Base-by-base conservation (phyloP, 257 asterid species). In the Anisodus acutangulus region DNA sequence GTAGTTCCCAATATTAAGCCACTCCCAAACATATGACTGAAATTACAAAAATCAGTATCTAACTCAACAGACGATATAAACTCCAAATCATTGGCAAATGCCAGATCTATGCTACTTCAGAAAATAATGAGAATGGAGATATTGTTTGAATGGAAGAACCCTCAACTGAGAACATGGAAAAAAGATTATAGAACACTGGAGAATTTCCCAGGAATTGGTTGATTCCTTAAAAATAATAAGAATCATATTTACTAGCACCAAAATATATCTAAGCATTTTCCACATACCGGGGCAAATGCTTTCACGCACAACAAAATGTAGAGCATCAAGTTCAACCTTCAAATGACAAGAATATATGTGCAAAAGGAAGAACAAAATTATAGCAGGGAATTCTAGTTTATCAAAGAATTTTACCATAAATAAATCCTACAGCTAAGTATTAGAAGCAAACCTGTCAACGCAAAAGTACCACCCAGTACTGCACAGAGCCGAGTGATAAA, bases 401-500 rank as follows among this genome's bases (percentile, higher is more conserved):
- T 78, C 22, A 26, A 35, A 37, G 49, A 53, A 62, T 51, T 59
- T 58, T n/a, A 41, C 67, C 62, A 4, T 8, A 13, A 15, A 35
- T 3, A 78, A 31, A 51, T 78, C 64, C 64, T 78, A 78, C 64
- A 53, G 64, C 49, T 26, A 26, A 53, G 13, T 53, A 31, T 79
- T 39, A 68, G 80, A 57, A 63, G 85, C 91, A 31, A 83, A 97
- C 99, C 99, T 92, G 99, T 93, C 83, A 97, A 82, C 86, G 99
- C 99, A 88, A 97, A 97, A 84, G 99, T 97, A 78, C 99, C 99
- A 80, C 99, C 99, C 63, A 97, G 90, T 84, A 97, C 98, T 13
- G 99, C 99, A 90, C 95, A 97, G 64, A 97, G 95, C 69, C 99
- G 98, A 35, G 99, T 97, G 83, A 97, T 87, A 90, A 97, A 97